These are phyloP conservation scores for Themeda triandra DNA, from an alignment of 176 grass and related monocot species.

Conservation along the genomic window DNA sequence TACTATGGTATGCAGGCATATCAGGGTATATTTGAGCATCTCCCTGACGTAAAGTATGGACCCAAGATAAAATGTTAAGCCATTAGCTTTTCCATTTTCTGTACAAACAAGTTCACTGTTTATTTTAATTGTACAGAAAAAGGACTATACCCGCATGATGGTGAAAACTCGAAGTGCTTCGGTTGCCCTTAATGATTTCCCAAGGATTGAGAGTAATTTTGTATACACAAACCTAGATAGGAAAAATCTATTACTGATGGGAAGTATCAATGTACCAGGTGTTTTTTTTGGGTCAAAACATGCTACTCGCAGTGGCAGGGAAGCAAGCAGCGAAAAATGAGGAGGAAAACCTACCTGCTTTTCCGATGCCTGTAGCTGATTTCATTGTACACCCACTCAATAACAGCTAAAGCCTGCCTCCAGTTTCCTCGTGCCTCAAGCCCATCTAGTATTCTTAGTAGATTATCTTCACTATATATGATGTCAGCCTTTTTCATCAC, in stretches of 20 bases:
- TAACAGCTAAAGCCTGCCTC: slow-evolving; percentile 65
- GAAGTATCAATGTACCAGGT: neutral
- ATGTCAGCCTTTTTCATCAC: slow-evolving; percentile 67
- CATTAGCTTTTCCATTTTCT: neutral
- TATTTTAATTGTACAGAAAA: neutral
- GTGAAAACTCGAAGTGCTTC: slow-evolving; percentile 75
- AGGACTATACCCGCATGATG: slow-evolving; percentile 67
- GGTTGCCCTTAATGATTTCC: slow-evolving; percentile 66
- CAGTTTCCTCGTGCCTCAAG: slow-evolving; percentile 63
- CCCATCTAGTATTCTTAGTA: slow-evolving; percentile 57
- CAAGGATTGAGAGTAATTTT: slow-evolving; percentile 72
- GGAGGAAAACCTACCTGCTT: slow-evolving; percentile 62
- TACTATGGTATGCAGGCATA: too few species aligned
- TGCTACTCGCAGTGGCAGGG: neutral
- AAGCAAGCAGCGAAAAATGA: neutral
- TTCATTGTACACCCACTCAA: slow-evolving; percentile 85
- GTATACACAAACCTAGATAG: slow-evolving; percentile 84
- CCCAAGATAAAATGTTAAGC: neutral
- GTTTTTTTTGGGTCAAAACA: neutral
- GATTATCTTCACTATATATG: slow-evolving; percentile 63
- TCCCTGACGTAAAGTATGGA: slow-evolving; percentile 38
- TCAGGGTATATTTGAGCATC: slow-evolving; percentile 23
- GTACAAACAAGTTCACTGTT: neutral
- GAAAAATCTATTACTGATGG: slow-evolving; percentile 5
- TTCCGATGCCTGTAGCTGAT: slow-evolving; percentile 61